Conservation (phyloP, 768 basidiomycete genomes). For the Flagelloscypha sp. region DNA sequence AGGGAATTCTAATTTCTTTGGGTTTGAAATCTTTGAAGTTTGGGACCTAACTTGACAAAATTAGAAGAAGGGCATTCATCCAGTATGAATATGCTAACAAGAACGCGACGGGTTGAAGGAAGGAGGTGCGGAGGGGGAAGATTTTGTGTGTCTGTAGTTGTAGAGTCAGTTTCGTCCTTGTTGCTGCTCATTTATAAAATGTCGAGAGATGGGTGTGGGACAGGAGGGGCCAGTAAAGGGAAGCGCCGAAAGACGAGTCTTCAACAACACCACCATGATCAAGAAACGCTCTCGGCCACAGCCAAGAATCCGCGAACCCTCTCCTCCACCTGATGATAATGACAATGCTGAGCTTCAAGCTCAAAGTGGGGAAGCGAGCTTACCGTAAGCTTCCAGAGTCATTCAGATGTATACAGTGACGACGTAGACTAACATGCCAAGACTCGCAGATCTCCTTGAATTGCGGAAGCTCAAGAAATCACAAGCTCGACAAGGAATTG, state of each 20-base stretch:
- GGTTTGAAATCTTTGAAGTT: too few relatives aligned
- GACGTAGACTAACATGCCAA: constrained; percentile 19
- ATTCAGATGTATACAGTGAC: constrained; percentile 1
- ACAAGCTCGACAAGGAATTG: constrained; percentile 78
- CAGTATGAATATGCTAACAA: too few relatives aligned
- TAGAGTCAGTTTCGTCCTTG: too few relatives aligned
- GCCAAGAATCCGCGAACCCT: constrained; percentile 44
- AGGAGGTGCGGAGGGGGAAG: too few relatives aligned
- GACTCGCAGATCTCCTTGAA: constrained; percentile 78
- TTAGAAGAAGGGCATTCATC: too few relatives aligned
- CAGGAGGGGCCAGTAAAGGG: too few relatives aligned
- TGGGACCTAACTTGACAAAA: too few relatives aligned
- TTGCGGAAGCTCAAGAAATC: constrained; percentile 68
- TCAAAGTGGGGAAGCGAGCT: constrained; percentile 32
- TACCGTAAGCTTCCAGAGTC: constrained; percentile 38
- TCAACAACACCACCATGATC: constrained; percentile 40
- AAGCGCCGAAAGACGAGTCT: too few relatives aligned
- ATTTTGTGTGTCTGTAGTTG: too few relatives aligned
- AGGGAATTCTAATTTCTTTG: background rate
- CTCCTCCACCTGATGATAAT: constrained; percentile 30
- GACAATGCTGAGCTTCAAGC: constrained; percentile 30
- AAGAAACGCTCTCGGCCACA: constrained; percentile 69
- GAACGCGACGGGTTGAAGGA: too few relatives aligned
- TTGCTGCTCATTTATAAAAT: too few relatives aligned
- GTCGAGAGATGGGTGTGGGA: too few relatives aligned